phyloP scores from a whole-genome alignment of 192 early-diverging fungal species.

The Piromyces sp. region DNA sequence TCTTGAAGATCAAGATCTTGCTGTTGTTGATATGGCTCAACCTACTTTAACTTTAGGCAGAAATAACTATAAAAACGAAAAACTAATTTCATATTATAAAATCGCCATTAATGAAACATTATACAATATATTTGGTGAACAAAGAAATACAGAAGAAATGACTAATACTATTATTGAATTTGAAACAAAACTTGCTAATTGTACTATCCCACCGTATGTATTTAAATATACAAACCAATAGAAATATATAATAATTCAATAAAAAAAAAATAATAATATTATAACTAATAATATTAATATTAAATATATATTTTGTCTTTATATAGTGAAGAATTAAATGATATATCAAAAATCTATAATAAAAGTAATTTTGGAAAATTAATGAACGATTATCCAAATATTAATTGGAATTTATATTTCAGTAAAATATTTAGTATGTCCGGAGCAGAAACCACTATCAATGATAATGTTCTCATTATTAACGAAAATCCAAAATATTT shows the following conservation, averaged over 20 bases:
- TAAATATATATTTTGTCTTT: no score
- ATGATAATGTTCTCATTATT: background rate
- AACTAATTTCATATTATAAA: conserved; percentile 20
- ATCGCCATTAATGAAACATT: background rate
- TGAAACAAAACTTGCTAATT: background rate
- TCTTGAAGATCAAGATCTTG: conserved; percentile 33
- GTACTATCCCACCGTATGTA: background rate
- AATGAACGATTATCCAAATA: background rate
- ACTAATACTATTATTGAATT: background rate
- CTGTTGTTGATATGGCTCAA: conserved; percentile 26
- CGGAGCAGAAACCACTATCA: background rate
- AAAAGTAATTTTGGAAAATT: background rate
- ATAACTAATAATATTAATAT: no score
- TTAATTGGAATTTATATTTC: background rate
- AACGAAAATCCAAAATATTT: background rate
- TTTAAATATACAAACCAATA: no score
- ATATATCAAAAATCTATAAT: background rate
- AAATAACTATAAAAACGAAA: conserved; percentile 38
- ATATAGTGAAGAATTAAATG: background rate
- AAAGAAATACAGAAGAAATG: background rate
- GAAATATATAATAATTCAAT: no score
- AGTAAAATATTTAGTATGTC: background rate
- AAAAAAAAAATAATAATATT: no score
- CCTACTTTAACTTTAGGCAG: conserved; percentile 34
- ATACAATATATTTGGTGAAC: background rate